Percentiles rank a stretch among this genome's conserved stretches.
These are phyloP conservation scores for Chytriomyces sp. DNA, from an alignment of 192 early-diverging fungal species.

Conservation along the genomic window DNA sequence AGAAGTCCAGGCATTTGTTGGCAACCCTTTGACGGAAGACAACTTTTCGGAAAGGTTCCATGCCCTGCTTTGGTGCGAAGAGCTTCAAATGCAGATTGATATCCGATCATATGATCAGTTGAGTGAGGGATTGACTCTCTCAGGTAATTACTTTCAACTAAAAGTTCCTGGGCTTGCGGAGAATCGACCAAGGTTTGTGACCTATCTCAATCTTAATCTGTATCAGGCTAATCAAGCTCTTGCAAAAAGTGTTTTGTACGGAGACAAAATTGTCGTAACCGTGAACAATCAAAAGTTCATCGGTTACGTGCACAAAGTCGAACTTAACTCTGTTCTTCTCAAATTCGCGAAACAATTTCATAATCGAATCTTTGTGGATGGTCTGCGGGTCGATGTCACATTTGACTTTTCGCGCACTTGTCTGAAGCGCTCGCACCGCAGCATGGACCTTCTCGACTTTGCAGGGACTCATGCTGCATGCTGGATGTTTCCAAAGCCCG, in stretches of 20 bases:
- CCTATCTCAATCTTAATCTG: not conserved
- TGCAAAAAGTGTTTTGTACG: constrained; percentile 13
- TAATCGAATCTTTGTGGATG: not conserved
- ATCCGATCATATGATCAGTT: constrained; percentile 21
- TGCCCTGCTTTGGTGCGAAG: constrained; percentile 11
- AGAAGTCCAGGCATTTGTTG: not conserved
- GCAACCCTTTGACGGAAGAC: not conserved
- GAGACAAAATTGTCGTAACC: constrained; percentile 18
- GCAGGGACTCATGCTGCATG: not conserved
- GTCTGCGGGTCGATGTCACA: constrained; percentile 21
- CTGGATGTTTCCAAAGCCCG: not conserved
- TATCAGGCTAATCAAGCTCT: not conserved
- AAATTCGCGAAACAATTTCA: constrained; percentile 21
- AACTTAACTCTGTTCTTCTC: constrained; percentile 2
- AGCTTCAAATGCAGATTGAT: constrained; percentile 22
- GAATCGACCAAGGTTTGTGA: constrained; percentile 12
- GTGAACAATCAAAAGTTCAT: not conserved
- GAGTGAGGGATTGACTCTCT: not conserved
- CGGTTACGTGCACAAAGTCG: constrained; percentile 22
- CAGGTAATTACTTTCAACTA: not conserved
- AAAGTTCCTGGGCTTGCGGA: constrained; percentile 16
- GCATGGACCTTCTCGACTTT: constrained; percentile 6
- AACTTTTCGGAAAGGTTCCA: constrained; percentile 16
- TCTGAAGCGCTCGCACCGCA: constrained; percentile 9
- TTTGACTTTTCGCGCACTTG: constrained; percentile 30